Conservation (phyloP, 352 stramenopile genomes). For the Paralagenidium karlingii region DNA sequence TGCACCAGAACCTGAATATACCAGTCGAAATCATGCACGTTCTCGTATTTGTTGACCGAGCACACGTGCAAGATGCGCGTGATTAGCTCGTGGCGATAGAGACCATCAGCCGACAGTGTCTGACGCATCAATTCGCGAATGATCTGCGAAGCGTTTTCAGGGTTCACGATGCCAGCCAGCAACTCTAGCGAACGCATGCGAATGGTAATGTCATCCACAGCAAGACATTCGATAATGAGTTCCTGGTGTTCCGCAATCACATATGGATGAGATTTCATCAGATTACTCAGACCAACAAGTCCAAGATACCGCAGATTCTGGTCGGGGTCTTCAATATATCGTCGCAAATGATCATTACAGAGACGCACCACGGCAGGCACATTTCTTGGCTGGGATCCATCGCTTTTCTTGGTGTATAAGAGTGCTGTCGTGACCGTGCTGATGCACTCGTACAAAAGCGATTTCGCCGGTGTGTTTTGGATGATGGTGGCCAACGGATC, state of each 20-base stretch:
- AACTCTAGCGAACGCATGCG: constrained; percentile 95
- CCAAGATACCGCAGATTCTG: constrained; percentile 99
- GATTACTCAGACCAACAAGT: constrained; percentile 92
- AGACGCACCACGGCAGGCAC: constrained; percentile 90
- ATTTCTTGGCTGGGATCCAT: constrained; percentile 91
- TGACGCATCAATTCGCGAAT: constrained; percentile 95
- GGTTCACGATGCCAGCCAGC: constrained; percentile 91
- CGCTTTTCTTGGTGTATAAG: constrained; percentile 92
- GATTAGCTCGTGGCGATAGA: constrained; percentile 94
- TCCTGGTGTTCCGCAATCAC: constrained; percentile 92
- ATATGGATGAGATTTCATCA: constrained; percentile 94
- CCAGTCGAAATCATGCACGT: constrained; percentile 97
- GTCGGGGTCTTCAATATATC: constrained; percentile 97
- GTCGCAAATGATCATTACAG: constrained; percentile 91
- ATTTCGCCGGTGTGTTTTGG: constrained; percentile 96
- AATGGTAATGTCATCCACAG: constrained; percentile 98
- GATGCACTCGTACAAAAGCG: constrained; percentile 96
- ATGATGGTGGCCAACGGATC: constrained; percentile 96
- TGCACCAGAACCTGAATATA: constrained; percentile 96
- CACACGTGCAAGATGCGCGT: constrained; percentile 94
- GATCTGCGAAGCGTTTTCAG: constrained; percentile 93
- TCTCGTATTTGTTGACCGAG: constrained; percentile 95
- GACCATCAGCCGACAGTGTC: constrained; percentile 87
- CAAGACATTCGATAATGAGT: constrained; percentile 94
- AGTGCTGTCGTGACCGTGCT: constrained; percentile 94